phyloP scores from a whole-genome alignment of 2,329 filamentous ascomycete species.

The Verruconis gallopava region DNA sequence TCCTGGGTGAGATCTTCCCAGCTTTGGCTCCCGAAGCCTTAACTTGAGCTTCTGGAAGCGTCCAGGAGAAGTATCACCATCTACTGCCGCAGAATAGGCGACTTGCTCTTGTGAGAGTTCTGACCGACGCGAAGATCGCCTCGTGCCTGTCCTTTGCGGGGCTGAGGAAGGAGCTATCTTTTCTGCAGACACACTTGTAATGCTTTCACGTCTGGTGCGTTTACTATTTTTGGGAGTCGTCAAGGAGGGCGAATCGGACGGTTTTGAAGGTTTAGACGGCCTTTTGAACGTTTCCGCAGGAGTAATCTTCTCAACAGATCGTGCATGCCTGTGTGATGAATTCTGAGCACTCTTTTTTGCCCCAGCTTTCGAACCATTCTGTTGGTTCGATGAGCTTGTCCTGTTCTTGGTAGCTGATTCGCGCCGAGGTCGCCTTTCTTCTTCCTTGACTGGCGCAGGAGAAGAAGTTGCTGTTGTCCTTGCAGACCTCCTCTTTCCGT shows the following conservation, averaged over 20 bases:
- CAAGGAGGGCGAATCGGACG: neutral
- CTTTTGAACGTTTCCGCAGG: neutral
- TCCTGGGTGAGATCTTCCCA: slow-evolving; percentile 38
- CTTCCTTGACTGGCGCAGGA: neutral
- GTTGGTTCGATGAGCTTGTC: slow-evolving; percentile 4
- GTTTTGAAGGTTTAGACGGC: neutral
- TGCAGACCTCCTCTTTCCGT: slow-evolving; percentile 49
- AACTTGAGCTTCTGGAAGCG: slow-evolving; percentile 28
- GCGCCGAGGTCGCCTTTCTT: neutral
- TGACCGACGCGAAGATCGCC: neutral
- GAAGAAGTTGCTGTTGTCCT: slow-evolving; percentile 26
- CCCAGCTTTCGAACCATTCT: slow-evolving; percentile 4
- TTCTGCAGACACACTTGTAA: neutral
- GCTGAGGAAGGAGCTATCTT: neutral
- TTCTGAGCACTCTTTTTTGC: slow-evolving; percentile 1
- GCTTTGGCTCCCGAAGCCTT: slow-evolving; percentile 37
- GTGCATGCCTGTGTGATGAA: neutral
- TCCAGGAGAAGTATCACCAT: neutral
- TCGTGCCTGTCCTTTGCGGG: neutral
- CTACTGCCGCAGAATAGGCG: neutral
- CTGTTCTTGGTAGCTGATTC: slow-evolving; percentile 2
- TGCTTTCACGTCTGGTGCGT: neutral
- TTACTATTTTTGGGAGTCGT: neutral
- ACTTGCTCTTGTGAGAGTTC: neutral
- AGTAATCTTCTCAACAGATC: neutral